Percentiles rank a stretch among this genome's conserved stretches.
These are phyloP conservation scores for Metschnikowia continentalis DNA, from an alignment of 805 yeast species.

Conservation along the genomic window DNA sequence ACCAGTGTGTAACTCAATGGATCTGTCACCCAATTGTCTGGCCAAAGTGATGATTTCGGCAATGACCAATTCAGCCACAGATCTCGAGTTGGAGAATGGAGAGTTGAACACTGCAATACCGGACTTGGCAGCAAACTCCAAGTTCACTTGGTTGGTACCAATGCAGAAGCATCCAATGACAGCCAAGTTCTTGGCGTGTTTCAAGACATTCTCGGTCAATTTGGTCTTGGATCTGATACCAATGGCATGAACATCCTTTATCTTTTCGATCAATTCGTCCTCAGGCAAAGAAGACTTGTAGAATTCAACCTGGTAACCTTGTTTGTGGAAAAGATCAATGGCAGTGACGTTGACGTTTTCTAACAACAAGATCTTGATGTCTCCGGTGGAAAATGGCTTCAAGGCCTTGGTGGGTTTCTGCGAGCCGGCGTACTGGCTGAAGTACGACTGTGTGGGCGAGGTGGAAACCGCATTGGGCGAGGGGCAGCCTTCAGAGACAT, in stretches of 20 bases:
- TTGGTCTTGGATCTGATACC: slow-evolving; percentile 98
- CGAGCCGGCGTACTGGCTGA: slow-evolving; percentile 49
- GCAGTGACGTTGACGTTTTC: slow-evolving; percentile 96
- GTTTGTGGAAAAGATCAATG: slow-evolving; percentile 72
- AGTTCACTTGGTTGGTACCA: slow-evolving; percentile 97
- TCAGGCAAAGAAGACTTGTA: slow-evolving; percentile 85
- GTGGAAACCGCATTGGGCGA: slow-evolving; percentile 71
- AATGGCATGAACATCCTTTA: slow-evolving; percentile 89
- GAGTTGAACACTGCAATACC: slow-evolving; percentile 98
- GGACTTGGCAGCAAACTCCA: slow-evolving; percentile 82
- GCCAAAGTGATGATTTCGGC: slow-evolving; percentile 92
- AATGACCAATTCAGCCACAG: slow-evolving; percentile 96
- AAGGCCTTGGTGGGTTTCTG: slow-evolving; percentile 61
- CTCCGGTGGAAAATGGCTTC: slow-evolving; percentile 95
- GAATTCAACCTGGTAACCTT: slow-evolving; percentile 97
- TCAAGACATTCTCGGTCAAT: slow-evolving; percentile 71
- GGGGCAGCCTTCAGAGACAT: slow-evolving; percentile 35
- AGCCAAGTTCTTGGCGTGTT: slow-evolving; percentile 84
- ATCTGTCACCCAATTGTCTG: slow-evolving; percentile 95
- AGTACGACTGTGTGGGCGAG: slow-evolving; percentile 74
- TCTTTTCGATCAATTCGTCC: slow-evolving; percentile 91
- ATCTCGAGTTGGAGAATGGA: slow-evolving; percentile 96
- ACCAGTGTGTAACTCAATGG: slow-evolving; percentile 92
- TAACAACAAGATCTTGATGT: slow-evolving; percentile 81
- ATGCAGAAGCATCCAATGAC: slow-evolving; percentile 98